phyloP scores from a whole-genome alignment of 805 yeast genomes.

The Metschnikowia arizonensis region DNA sequence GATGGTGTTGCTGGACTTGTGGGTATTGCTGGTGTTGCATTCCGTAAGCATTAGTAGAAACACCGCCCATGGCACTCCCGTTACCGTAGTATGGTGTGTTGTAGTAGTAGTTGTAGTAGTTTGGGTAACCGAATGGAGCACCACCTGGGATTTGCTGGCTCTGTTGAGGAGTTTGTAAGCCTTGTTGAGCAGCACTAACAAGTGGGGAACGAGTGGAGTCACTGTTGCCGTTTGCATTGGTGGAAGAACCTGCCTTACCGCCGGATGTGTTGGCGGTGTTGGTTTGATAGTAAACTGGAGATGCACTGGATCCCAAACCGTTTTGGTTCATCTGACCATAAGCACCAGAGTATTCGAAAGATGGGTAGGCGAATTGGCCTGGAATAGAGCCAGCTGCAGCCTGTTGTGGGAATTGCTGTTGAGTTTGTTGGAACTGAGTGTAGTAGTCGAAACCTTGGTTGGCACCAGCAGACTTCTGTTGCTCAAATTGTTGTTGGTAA shows the following conservation, averaged over 20 bases:
- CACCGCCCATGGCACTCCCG: constrained; percentile 27
- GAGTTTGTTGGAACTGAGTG: constrained; percentile 19
- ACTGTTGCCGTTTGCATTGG: constrained; percentile 22
- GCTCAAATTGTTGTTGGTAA: constrained; percentile 16
- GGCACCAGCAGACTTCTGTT: constrained; percentile 13
- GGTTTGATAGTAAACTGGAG: constrained; percentile 23
- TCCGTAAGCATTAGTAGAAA: constrained; percentile 14
- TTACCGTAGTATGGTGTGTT: constrained; percentile 39
- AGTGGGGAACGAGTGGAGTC: constrained; percentile 33
- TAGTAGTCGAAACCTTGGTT: constrained; percentile 20
- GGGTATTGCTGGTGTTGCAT: constrained; percentile 21
- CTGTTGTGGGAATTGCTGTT: constrained; percentile 40
- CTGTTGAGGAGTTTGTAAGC: constrained; percentile 27
- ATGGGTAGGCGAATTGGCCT: constrained; percentile 44
- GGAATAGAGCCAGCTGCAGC: constrained; percentile 36
- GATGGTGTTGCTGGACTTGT: constrained; percentile 20
- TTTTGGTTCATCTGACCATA: constrained; percentile 26
- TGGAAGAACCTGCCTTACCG: constrained; percentile 21
- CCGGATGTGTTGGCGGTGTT: constrained; percentile 22
- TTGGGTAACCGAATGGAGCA: constrained; percentile 40
- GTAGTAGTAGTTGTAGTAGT: constrained; percentile 40
- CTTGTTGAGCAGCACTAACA: constrained; percentile 23
- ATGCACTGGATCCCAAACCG: constrained; percentile 15
- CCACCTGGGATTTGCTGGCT: constrained; percentile 33
- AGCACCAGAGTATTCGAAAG: constrained; percentile 37